Evolutionary conservation across 1,284 basidiomycete genomes (phyloP).

Genomic region (Coniferiporia sulphurascens): DNA sequence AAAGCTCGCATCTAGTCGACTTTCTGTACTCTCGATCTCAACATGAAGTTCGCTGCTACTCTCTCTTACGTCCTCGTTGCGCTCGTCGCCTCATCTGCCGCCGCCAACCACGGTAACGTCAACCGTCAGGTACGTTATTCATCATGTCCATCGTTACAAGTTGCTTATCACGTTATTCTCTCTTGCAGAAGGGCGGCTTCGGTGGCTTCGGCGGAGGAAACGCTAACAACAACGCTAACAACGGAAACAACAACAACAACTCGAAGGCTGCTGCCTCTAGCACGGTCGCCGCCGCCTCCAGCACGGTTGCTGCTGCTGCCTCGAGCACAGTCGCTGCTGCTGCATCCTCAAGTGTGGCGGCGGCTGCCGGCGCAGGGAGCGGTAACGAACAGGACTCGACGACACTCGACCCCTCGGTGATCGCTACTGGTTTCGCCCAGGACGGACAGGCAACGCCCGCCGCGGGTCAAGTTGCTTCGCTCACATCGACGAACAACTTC

Average conservation of each 20-base stretch:
- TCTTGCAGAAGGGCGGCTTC: constrained; percentile 21
- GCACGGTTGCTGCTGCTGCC: constrained; percentile 18
- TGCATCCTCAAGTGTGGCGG: constrained; percentile 13
- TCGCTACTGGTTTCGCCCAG: constrained; percentile 48
- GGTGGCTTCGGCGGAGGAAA: constrained; percentile 21
- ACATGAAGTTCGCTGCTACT: constrained; percentile 48
- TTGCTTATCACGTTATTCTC: neutral
- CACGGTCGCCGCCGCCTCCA: constrained; percentile 17
- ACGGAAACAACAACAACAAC: constrained; percentile 10
- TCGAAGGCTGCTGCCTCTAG: constrained; percentile 18
- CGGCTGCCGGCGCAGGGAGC: constrained; percentile 17
- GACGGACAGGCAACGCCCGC: constrained; percentile 41
- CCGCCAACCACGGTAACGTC: neutral
- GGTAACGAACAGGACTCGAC: constrained; percentile 7
- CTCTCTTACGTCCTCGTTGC: constrained; percentile 41
- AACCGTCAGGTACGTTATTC: constrained; percentile 1
- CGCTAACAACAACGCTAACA: constrained; percentile 9
- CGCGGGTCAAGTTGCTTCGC: constrained; percentile 50
- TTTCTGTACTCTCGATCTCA: constrained; percentile 23
- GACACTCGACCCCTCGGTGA: constrained; percentile 51
- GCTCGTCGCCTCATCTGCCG: constrained; percentile 29
- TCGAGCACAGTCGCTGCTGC: constrained; percentile 20
- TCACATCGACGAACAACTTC: constrained; percentile 67
- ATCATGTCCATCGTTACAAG: neutral
- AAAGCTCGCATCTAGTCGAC: constrained; percentile 33